Base-by-base conservation (phyloP, 139 green algal genomes). In the Pseudopediastrum boryanum region DNA sequence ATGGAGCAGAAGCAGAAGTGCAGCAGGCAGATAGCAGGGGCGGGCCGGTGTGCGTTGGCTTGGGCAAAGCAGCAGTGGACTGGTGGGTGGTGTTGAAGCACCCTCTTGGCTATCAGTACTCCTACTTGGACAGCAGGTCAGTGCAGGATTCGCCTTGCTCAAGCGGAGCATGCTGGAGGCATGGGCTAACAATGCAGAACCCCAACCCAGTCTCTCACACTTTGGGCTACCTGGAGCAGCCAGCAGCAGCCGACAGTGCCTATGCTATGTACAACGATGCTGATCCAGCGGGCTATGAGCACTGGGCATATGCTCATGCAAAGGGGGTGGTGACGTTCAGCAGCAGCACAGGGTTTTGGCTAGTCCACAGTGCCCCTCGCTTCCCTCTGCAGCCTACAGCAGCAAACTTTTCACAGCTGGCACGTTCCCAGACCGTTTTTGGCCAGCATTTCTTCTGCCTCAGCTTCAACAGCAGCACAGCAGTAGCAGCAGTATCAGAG, bases 61-160 rank as follows among this genome's bases (percentile, higher is more conserved):
- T 69, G 36, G 54, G 56, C 39, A 33, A 41, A 13, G 8, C 8
- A 4, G 25, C n/a, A 43, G 71, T 78, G 19, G 56, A 78, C 39
- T 78, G 71, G 71, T 78, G 71, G 71, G 35, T 78, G 25, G 56
- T 78, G 51, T 56, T 78, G 3, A 78, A 78, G 71, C 71, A 78
- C 33, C 71, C 71, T 46, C 12, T 19, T 21, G 71, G 71, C 31
- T 78, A 78, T 41, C 36, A 56, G 38, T 68, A 68, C 25, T 70
- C 54, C 42, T 78, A 78, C 71, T 16, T 78, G 2, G 71, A 78
- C 54, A 69, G 52, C 56, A 69, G n/a, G 41, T 61, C 31, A 2
- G 4, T 70, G 6, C 16, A 41, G n/a, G 29, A 27, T 29, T 16
- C 25, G 27, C 13, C n/a, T 13, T 29, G 27, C 29, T n/a, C 43